phyloP scores from a whole-genome alignment of 306 rosid genomes.

The Oemleria cerasiformis region DNA sequence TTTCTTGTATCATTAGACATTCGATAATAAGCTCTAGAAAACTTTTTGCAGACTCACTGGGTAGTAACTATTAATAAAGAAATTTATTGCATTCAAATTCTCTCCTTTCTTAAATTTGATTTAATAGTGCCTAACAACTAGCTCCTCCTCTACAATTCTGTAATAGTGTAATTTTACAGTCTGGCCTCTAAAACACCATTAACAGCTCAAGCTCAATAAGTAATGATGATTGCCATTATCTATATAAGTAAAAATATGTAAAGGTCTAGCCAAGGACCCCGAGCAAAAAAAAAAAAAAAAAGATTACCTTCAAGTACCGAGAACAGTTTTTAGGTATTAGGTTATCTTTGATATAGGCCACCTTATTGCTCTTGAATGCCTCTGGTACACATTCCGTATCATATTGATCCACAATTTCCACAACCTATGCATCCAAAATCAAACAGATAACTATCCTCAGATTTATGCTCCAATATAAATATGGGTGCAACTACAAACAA shows the following conservation, averaged over 20 bases:
- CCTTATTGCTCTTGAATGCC: slow-evolving; percentile 60
- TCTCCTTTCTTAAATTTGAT: background rate
- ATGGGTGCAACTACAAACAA: slow-evolving; percentile 20
- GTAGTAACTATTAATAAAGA: background rate
- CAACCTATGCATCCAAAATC: slow-evolving; percentile 53
- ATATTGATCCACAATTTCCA: slow-evolving; percentile 80
- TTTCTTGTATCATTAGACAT: background rate
- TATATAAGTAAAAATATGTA: background rate
- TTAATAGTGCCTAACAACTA: background rate
- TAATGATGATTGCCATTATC: background rate
- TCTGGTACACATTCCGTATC: slow-evolving; percentile 75
- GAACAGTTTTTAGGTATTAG: slow-evolving; percentile 71
- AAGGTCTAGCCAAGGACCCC: slow-evolving; percentile 7
- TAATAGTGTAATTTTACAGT: background rate
- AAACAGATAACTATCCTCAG: slow-evolving; percentile 14
- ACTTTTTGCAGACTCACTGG: background rate
- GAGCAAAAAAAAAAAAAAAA: background rate
- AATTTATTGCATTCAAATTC: background rate
- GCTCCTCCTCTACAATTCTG: background rate
- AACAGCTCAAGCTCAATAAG: background rate
- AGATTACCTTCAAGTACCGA: slow-evolving; percentile 61
- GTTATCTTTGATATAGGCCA: slow-evolving; percentile 70
- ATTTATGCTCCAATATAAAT: background rate
- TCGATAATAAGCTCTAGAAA: background rate
- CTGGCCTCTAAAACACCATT: background rate